Evolutionary conservation across 1,284 basidiomycete species (phyloP).

Genomic region (Leccinum cinnamomeum): DNA sequence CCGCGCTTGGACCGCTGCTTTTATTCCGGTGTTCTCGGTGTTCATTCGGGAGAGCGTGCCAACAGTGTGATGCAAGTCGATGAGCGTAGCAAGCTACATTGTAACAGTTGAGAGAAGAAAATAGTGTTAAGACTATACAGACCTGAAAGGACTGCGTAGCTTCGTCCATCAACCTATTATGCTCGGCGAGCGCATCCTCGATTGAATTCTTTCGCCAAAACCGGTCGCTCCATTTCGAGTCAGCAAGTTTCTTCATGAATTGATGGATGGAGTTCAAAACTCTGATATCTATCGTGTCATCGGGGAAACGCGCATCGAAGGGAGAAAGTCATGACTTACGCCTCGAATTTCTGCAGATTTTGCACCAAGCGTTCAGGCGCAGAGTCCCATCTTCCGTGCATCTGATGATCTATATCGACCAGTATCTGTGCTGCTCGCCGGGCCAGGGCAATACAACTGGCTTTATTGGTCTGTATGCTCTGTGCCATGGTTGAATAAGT

Average conservation of each 20-base stretch:
- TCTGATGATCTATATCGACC: constrained; percentile 45
- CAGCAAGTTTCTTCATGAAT: constrained; percentile 42
- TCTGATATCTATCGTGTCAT: constrained; percentile 22
- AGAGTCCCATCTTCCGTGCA: constrained; percentile 46
- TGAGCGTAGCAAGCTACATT: constrained; percentile 45
- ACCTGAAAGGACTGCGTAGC: constrained; percentile 51
- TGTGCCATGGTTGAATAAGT: not conserved
- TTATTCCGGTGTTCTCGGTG: not conserved
- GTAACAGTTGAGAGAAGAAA: not conserved
- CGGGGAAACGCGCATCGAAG: not conserved
- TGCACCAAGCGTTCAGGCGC: constrained; percentile 45
- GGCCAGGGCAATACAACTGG: constrained; percentile 44
- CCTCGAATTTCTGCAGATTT: constrained; percentile 46
- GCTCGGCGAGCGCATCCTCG: constrained; percentile 38
- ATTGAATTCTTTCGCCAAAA: constrained; percentile 43
- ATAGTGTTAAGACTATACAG: not conserved
- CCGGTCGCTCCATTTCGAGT: constrained; percentile 43
- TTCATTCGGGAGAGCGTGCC: constrained; percentile 18
- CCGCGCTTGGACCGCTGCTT: not conserved
- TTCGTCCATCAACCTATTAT: constrained; percentile 41
- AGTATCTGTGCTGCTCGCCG: constrained; percentile 46
- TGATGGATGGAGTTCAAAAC: constrained; percentile 40
- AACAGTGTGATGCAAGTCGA: constrained; percentile 50
- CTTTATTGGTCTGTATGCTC: constrained; percentile 38
- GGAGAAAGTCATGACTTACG: constrained; percentile 30